Base-by-base conservation (phyloP, 2,329 filamentous ascomycete genomes). In the Diaporthe citriasiana region DNA sequence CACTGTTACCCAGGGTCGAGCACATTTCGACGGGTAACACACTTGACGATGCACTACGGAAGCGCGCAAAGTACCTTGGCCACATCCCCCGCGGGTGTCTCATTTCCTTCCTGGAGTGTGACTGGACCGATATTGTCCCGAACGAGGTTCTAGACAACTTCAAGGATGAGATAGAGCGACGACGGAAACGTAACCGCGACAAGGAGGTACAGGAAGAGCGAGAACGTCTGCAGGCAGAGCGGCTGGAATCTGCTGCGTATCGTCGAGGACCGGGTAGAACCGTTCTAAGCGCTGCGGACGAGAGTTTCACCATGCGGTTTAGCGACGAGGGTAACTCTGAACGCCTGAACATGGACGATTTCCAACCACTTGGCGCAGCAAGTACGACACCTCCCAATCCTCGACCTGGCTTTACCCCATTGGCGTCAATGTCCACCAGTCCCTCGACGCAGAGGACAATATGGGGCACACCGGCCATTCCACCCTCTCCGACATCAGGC, bases 41-140 rank as follows among this genome's bases (percentile, higher is more conserved):
- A 7, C 91, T 98, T 7, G 95, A 98, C 77, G 95, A 98, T 79
- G 92, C 93, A 22, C 83, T 98, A 70, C 91, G 95, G 60, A 95
- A 93, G 80, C 90, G 95, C 42, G 92, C 94, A 72, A 97, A 97
- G 81, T 98, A 98, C 77, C 88, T 98, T 4, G 91, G 91, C 0
- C 95, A 98, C 82, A 87, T 98, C 8, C 95, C 95, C 0, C 92
- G 93, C 68, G 95, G 95, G n/a, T 98, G 95, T 81, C 93, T 97
- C 77, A 94, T 98, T 55, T 95, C 89, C 77, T 98, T 98, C 79
- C 83, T 98, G 1, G 95, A 98, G 83, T 98, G 95, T 80, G 95
- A 98, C 82, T 98, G 95, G 95, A 95, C 94, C 4, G 95, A 97
- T 77, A 94, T 97, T 50, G 94, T 98, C 7, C 89, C 91, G 4